These are phyloP conservation scores for Trapa bicornis DNA, from an alignment of 345 rosid species.

Conservation along the genomic window DNA sequence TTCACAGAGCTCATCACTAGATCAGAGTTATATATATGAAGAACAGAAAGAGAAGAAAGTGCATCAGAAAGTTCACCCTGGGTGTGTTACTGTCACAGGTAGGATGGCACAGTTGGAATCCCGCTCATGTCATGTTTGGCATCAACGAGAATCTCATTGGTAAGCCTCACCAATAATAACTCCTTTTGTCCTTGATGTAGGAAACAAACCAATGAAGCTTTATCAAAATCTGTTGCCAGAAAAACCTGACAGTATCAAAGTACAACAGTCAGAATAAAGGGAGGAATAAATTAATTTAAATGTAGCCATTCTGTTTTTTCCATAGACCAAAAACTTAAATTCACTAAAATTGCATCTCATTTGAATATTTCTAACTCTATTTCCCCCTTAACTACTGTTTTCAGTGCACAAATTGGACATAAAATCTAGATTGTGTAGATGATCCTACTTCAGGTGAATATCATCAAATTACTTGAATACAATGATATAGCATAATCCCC, in stretches of 20 bases:
- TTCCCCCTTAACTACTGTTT: neutral
- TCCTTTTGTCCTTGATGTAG: constrained; percentile 82
- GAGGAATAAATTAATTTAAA: constrained; percentile 1
- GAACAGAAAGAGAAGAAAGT: neutral
- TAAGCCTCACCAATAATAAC: constrained; percentile 74
- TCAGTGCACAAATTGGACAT: neutral
- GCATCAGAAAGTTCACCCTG: constrained; percentile 35
- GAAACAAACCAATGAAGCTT: constrained; percentile 67
- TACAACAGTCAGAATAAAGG: constrained; percentile 7
- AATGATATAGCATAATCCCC: neutral
- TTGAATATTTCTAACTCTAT: neutral
- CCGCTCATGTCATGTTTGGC: constrained; percentile 81
- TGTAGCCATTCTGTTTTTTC: neutral
- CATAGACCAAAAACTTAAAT: neutral
- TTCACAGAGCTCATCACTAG: neutral
- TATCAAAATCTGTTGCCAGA: constrained; percentile 73
- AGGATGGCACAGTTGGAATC: constrained; percentile 85
- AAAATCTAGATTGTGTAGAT: neutral
- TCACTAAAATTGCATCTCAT: neutral
- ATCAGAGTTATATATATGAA: neutral
- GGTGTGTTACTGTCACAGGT: constrained; percentile 71
- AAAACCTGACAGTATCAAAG: constrained; percentile 49
- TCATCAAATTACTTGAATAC: constrained; percentile 1
- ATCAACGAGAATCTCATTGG: constrained; percentile 58
- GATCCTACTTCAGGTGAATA: neutral